These are phyloP conservation scores for Chenopodium quinoa DNA, from an alignment of 148 eudicot genomes.

Conservation along the genomic window DNA sequence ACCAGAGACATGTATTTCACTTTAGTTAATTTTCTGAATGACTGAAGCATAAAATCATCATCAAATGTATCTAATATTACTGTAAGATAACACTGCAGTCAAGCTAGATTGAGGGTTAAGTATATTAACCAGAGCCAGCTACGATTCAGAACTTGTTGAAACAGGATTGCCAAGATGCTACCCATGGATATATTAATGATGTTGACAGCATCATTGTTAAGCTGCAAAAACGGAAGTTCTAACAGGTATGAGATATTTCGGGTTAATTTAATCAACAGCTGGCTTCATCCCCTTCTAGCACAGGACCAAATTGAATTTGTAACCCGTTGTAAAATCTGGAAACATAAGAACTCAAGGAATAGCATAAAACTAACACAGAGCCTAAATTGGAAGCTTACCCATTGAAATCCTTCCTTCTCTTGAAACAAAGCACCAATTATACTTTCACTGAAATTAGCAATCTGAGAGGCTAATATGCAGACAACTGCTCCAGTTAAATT, in stretches of 20 bases:
- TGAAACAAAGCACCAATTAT: constrained; percentile 83
- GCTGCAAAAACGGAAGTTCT: constrained; percentile 43
- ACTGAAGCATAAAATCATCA: neutral
- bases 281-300: too few species aligned
- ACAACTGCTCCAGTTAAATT: constrained; percentile 50
- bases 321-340: neutral
- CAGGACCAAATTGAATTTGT: neutral
- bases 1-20: neutral
- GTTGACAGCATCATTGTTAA: constrained; percentile 83
- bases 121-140: constrained; percentile 31
- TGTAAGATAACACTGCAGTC: neutral
- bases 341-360: neutral
- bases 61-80: too few species aligned
- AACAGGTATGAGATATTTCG: neutral
- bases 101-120: neutral
- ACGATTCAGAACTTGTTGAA: constrained; percentile 56
- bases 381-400: constrained; percentile 54
- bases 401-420: constrained; percentile 77
- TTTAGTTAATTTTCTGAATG: neutral
- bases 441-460: constrained; percentile 91
- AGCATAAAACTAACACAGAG: neutral
- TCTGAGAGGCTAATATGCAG: constrained; percentile 83
- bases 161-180: constrained; percentile 61
- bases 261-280: neutral
- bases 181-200: constrained; percentile 88